Evolutionary conservation across 345 rosid species (phyloP), one percentile per base, ranked within the genome.

Genomic region (Mallotus nudiflorus): DNA sequence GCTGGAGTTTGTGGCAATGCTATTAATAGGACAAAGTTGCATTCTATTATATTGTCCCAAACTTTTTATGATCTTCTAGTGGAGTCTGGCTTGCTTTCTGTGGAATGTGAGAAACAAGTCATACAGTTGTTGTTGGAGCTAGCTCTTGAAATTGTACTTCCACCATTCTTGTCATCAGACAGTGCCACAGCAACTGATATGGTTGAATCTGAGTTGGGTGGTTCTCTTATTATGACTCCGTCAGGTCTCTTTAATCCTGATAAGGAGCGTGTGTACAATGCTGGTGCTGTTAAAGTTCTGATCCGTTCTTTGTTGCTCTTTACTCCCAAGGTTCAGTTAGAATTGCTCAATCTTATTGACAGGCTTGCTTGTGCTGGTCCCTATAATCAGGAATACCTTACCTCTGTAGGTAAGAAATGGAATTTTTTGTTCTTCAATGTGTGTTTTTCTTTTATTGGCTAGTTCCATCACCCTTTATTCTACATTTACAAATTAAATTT

Each of bases 21-120:
- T 71, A 80, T 87, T 70, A 96, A 96, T 79, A 85, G 99, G 88
- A 81, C 79, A 76, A 95, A 92, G 72, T 80, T 95, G 69, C 98
- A 92, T 70, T 75, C 84, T 60, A 82, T 92, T 42, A 85, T 92
- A 77, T 84, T 86, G 45, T 96, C 99, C 51, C 97, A 89, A 66
- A 88, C 98, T 35, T 96, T 96, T 84, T 89, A 80, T 75, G 99
- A 95, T 79, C 94, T 90, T 77, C 86, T 96, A 59, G 78, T 83
- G 39, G 98, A 96, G 77, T 96, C 98, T 81, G 92, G 97, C 73
- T 87, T 96, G 97, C 85, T 96, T 62, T 88, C 87, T 78, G 89
- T 96, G 77, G 98, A 91, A 59, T 89, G 79, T 79, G 99, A 96
- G 85, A 96, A 88, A 86, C 94, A 88, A 89, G 96, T 96, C 56